Evolutionary conservation across 169 alveolate genomes (phyloP).

Genomic region (Plasmodium vinckei): DNA sequence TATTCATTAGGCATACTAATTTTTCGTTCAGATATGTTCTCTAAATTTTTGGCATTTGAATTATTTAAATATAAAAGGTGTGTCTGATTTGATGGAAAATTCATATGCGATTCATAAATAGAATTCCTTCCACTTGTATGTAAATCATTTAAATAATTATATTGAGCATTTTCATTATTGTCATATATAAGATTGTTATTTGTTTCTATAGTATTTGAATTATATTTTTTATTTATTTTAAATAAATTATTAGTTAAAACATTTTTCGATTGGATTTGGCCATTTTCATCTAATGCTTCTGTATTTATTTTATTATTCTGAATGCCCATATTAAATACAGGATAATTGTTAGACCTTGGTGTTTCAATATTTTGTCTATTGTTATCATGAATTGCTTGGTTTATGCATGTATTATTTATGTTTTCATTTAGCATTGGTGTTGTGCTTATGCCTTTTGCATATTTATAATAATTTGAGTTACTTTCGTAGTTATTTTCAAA

Average conservation of each 20-base stretch:
- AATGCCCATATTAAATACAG: background rate
- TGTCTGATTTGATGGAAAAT: background rate
- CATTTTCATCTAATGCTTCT: conserved; percentile 1
- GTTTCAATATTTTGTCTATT: conserved; percentile 1
- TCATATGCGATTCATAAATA: background rate
- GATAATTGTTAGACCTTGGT: background rate
- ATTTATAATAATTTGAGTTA: background rate
- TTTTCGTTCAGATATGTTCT: too few species aligned
- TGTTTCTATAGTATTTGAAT: conserved; percentile 7
- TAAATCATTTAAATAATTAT: conserved; percentile 3
- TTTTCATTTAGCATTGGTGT: background rate
- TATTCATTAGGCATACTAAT: too few species aligned
- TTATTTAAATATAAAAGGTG: conserved; percentile 4
- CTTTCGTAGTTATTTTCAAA: background rate
- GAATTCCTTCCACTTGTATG: conserved; percentile 3
- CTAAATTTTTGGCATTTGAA: background rate
- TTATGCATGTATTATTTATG: background rate
- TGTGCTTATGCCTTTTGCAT: background rate
- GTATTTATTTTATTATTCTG: background rate
- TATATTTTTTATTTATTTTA: conserved; percentile 15
- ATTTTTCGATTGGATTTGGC: background rate
- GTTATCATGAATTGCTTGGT: conserved; percentile 10
- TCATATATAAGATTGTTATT: background rate
- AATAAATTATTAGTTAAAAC: conserved; percentile 4
- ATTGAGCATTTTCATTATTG: background rate